A percentile compares a stretch with the other conserved stretches of the same genome.
Conservation (phyloP, 345 rosid genomes). For the Pugionium dolabratum region DNA sequence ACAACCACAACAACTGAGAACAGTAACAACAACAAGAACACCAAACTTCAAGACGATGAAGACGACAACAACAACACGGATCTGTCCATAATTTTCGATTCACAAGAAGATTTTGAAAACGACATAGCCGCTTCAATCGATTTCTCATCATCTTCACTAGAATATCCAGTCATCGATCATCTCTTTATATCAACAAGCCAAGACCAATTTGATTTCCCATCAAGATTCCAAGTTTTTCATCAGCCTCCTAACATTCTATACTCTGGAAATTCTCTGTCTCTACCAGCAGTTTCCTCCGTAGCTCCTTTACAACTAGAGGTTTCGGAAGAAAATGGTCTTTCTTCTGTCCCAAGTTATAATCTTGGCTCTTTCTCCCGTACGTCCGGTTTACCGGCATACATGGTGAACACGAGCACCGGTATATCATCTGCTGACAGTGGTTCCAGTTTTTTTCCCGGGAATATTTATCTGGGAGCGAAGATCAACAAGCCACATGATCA, state of each 20-base stretch:
- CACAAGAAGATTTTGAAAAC: constrained; percentile 67
- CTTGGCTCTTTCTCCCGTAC: constrained; percentile 48
- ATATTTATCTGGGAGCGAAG: constrained; percentile 49
- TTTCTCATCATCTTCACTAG: constrained; percentile 65
- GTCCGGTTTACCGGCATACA: constrained; percentile 46
- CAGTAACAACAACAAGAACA: constrained; percentile 31
- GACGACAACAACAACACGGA: constrained; percentile 41
- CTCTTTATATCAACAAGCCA: constrained; percentile 44
- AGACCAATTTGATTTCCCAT: constrained; percentile 59
- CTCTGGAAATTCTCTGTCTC: constrained; percentile 28
- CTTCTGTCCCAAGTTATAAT: constrained; percentile 67
- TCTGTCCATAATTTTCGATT: constrained; percentile 55
- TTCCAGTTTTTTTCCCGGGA: constrained; percentile 45
- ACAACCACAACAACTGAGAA: constrained; percentile 41
- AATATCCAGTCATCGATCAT: constrained; percentile 50
- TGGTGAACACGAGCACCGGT: constrained; percentile 46
- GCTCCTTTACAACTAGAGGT: constrained; percentile 41
- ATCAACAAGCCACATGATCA: constrained; percentile 51
- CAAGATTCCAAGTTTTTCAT: constrained; percentile 43
- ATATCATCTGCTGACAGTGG: constrained; percentile 46
- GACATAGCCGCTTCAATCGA: constrained; percentile 81
- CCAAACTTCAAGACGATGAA: constrained; percentile 31
- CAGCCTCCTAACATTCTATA: constrained; percentile 27
- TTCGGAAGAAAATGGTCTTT: constrained; percentile 74
- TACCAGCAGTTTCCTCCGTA: constrained; percentile 19